phyloP scores from a whole-genome alignment of 192 early-diverging fungal genomes.

The Thamnidium elegans region DNA sequence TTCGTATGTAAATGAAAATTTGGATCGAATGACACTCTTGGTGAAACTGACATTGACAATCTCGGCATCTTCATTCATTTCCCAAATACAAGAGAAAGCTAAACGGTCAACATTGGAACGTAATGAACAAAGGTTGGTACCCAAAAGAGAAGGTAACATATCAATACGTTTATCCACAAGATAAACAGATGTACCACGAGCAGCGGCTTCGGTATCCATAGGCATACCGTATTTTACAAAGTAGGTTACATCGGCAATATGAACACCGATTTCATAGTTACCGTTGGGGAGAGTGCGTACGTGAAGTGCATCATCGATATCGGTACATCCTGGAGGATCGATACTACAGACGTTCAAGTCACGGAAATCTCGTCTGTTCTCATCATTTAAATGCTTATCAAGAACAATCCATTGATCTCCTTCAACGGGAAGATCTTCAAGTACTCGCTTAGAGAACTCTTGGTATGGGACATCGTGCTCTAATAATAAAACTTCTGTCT shows the following conservation, averaged over 20 bases:
- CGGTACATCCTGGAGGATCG: conserved; percentile 98
- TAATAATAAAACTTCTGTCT: conserved; percentile 93
- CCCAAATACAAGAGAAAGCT: conserved; percentile 89
- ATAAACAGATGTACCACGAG: conserved; percentile 91
- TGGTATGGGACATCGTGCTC: conserved; percentile 97
- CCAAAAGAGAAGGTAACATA: conserved; percentile 90
- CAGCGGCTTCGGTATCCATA: conserved; percentile 83
- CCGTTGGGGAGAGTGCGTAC: conserved; percentile 56
- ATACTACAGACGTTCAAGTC: conserved; percentile 89
- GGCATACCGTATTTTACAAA: conserved; percentile 82
- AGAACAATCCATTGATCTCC: conserved; percentile 83
- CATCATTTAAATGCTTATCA: conserved; percentile 63
- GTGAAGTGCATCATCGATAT: conserved; percentile 99
- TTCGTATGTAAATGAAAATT: conserved; percentile 91
- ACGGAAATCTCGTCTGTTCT: conserved; percentile 79
- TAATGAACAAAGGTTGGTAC: conserved; percentile 75
- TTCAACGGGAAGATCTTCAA: conserved; percentile 81
- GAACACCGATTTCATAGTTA: conserved; percentile 52
- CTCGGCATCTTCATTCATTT: conserved; percentile 55
- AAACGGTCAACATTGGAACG: conserved; percentile 86
- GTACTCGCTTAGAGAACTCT: conserved; percentile 85
- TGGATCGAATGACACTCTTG: conserved; percentile 87
- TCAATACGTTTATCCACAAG: conserved; percentile 87
- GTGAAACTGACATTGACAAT: conserved; percentile 80
- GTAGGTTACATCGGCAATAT: conserved; percentile 96